Evolutionary conservation across 768 basidiomycete species (phyloP).

Genomic region (Suillus cothurnatus): DNA sequence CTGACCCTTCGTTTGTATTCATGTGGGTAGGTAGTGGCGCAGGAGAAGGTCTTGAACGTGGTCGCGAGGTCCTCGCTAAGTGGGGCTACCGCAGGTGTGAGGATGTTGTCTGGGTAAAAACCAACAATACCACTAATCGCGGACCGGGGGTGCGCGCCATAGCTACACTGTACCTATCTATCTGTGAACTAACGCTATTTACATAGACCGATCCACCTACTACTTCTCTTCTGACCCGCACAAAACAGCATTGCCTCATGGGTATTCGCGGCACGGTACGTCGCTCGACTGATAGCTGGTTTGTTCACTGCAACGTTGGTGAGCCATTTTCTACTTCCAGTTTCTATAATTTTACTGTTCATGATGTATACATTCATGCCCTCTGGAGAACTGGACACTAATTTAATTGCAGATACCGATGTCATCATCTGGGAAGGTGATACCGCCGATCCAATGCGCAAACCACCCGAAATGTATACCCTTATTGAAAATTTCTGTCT

Average conservation of each 20-base stretch:
- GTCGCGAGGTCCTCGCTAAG: conserved; percentile 84
- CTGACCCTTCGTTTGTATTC: conserved; percentile 92
- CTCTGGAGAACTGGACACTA: neutral
- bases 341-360: conserved; percentile 13
- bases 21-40: conserved; percentile 95
- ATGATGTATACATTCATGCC: conserved; percentile 4
- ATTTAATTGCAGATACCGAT: conserved; percentile 74
- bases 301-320: conserved; percentile 99
- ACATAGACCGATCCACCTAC: conserved; percentile 81
- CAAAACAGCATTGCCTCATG: conserved; percentile 96
- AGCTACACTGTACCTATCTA: neutral
- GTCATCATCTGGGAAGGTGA: conserved; percentile 98
- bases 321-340: conserved; percentile 27
- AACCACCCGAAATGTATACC: conserved; percentile 95
- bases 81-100: conserved; percentile 97
- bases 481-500: conserved; percentile 98
- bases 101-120: conserved; percentile 98
- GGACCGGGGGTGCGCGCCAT: conserved; percentile 70
- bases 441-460: conserved; percentile 74
- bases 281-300: conserved; percentile 91
- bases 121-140: conserved; percentile 70
- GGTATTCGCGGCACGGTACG: conserved; percentile 97
- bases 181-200: conserved; percentile 3
- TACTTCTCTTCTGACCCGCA: conserved; percentile 81
- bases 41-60: conserved; percentile 88